Conservation (phyloP, 257 asterid genomes). For the Solanum arcanum region DNA sequence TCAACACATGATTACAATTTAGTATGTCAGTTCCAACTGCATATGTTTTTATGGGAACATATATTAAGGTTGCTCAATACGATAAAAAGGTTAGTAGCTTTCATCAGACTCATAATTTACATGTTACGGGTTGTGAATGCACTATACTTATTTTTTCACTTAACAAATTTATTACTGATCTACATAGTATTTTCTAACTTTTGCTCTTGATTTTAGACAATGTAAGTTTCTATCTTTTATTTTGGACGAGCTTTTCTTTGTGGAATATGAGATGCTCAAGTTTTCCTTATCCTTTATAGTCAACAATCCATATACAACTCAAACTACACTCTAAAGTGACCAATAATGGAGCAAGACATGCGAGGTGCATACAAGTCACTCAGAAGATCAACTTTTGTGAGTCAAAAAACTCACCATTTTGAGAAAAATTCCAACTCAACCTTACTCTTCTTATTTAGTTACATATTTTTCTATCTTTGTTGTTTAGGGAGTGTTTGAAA, state of each 20-base stretch:
- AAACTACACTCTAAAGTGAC: constrained; percentile 43
- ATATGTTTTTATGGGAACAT: constrained; percentile 73
- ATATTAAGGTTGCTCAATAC: constrained; percentile 80
- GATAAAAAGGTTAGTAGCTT: constrained; percentile 43
- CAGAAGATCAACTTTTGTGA: constrained; percentile 57
- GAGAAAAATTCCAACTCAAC: neutral
- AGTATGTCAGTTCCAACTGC: constrained; percentile 80
- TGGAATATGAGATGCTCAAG: neutral
- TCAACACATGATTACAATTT: constrained; percentile 50
- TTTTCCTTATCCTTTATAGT: neutral
- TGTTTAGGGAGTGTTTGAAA: constrained; percentile 1
- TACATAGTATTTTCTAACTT: neutral
- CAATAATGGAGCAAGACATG: constrained; percentile 73
- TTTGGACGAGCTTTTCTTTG: neutral
- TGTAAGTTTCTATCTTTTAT: neutral
- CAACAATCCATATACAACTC: constrained; percentile 29
- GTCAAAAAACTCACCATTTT: neutral
- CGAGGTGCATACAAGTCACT: constrained; percentile 61
- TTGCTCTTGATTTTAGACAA: neutral
- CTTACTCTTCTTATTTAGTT: neutral
- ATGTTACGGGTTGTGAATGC: neutral
- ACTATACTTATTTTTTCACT: neutral
- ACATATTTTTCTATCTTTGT: neutral
- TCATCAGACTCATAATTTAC: neutral
- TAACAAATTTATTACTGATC: neutral